Base-by-base conservation (phyloP, 139 green algal genomes). In the Picocystis salinarum region DNA sequence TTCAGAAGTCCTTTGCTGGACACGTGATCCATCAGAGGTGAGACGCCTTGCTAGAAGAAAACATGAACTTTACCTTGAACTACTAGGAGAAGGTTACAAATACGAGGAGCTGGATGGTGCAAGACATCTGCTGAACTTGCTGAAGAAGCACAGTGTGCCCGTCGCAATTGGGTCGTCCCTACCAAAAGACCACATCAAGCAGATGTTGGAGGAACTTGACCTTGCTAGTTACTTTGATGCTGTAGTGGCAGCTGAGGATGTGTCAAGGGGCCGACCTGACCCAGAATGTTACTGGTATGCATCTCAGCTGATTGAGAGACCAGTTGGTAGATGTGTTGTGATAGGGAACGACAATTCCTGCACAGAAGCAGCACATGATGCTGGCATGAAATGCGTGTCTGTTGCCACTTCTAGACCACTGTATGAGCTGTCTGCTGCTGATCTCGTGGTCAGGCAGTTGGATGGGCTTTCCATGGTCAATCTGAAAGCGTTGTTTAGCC, bases 361-460 rank as follows among this genome's bases (percentile, higher is more conserved):
- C 39, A 70, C 93, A 3, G 84, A 95, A 49, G 84, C 77, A 17
- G 84, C 82, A 2, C 74, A 82, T n/a, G 84, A 95, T 52, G 64
- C 74, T 29, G 68, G 73, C 40, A 95, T 95, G 84, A 72, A 85
- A 52, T 79, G 59, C 24, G 69, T 94, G 5, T 68, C 82, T 1
- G 69, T 91, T 3, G 70, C 79, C 2, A 75, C 70, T 22, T 60
- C 58, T 33, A 61, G 70, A 22, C 82, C 84, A 0, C 56, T 82
- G 20, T 95, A 87, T 53, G 80, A 95, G 62, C 76, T 91, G 40
- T 58, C 33, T 1, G 64, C 69, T 7, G 84, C 84, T 5, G 84
- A 95, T 53, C 56, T 91, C 23, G 85, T 94, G 10, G 78, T 93
- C 33, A 62, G 69, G 2, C 51, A 73, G 22, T 63, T 95, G 11